Base-by-base conservation (phyloP, 2,329 filamentous ascomycete genomes). In the Ophiostoma sp. region DNA sequence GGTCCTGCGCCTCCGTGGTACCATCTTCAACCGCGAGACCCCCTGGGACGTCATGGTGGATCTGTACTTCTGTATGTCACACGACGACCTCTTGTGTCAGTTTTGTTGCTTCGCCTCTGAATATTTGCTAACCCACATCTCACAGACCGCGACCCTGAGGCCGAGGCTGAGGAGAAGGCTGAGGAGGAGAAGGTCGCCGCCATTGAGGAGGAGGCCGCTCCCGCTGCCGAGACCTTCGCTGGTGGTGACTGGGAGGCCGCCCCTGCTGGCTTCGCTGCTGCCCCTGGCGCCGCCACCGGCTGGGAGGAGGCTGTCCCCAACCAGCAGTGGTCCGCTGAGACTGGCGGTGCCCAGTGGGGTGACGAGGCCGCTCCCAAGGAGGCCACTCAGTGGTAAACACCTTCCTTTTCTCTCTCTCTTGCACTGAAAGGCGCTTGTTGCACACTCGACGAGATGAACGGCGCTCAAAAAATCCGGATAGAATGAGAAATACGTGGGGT, bases 31-130 rank as follows among this genome's bases (percentile, higher is more conserved):
- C 89, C 94, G 96, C 84, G 96, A 99, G 87, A 91, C 92, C 76
- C 93, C 97, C 85, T 99, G 96, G 96, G 96, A 99, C 84, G 92
- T 97, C 87, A 98, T 99, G 92, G 94, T 97, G 82, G 96, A 99
- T 92, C 88, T 99, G 82, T 99, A 99, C 94, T 99, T 99, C 92
- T 98, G 88, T 90, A 89, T 78, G 88, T 87, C 69, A 50, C 71
- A 45, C 22, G n/a, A 15, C 6, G 11, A 1, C 11, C 17, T 45
- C 19, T 39, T 33, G 22, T 36, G 19, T 42, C 45, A 22, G 4
- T 7, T 66, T 57, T 42, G 25, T 61, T 25, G 28, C 15, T 25
- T 42, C 2, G 33, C 22, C 7, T 33, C 25, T 45, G 42, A 22
- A 73, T 69, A 52, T 8, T 76, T 75, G 77, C 77, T 78, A 72